These are phyloP conservation scores for Neoarthrinium moseri DNA, from an alignment of 2,329 filamentous ascomycete genomes.

Conservation along the genomic window DNA sequence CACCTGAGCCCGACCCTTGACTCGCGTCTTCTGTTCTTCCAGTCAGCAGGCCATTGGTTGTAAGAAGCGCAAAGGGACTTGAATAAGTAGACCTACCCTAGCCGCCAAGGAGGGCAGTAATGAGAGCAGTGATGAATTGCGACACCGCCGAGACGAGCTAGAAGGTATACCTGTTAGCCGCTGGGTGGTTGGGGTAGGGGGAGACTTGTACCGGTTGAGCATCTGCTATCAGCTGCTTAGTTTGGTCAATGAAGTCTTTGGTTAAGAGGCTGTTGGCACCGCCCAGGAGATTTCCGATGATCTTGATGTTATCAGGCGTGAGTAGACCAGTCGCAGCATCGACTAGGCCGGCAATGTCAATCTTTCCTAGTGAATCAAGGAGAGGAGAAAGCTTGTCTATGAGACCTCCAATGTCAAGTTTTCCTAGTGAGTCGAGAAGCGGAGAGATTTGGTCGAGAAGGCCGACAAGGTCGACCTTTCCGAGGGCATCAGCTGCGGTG, in stretches of 20 bases:
- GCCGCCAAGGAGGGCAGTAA: conserved; percentile 3
- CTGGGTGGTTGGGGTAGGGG: background rate
- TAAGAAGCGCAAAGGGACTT: background rate
- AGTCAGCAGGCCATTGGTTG: background rate
- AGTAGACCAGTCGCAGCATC: background rate
- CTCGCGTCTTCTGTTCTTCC: background rate
- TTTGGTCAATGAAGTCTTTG: background rate
- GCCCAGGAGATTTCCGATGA: background rate
- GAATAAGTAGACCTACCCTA: background rate
- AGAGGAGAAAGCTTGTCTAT: background rate
- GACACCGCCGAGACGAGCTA: conserved; percentile 8
- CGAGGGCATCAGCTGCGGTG: conserved; percentile 26
- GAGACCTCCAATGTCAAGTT: conserved; percentile 1
- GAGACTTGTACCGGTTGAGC: background rate
- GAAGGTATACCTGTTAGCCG: background rate
- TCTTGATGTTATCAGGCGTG: background rate
- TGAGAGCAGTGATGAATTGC: conserved; percentile 10
- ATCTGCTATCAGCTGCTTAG: background rate
- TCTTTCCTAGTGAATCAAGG: background rate
- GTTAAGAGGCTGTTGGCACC: conserved; percentile 2
- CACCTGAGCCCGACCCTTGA: background rate
- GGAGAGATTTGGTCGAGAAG: background rate
- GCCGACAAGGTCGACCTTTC: background rate
- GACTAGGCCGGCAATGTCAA: background rate
- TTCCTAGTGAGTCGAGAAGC: background rate